phyloP scores from a whole-genome alignment of 2,329 filamentous ascomycete genomes.

The Microcyclospora tardicrescens region DNA sequence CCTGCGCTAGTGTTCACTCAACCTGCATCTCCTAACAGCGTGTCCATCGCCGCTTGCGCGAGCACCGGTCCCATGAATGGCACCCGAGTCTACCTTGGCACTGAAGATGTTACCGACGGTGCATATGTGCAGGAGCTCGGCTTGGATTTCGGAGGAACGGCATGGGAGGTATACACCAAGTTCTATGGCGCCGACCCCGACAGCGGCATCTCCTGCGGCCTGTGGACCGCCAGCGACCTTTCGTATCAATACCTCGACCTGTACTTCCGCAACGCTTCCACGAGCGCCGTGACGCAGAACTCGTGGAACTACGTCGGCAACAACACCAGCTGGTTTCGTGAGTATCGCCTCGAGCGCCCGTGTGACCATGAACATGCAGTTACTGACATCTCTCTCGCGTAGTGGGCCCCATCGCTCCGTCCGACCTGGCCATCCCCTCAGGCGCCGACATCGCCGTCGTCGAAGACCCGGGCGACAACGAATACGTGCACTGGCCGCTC shows the following conservation, averaged over 20 bases:
- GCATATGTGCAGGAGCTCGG: not conserved
- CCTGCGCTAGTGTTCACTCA: not conserved
- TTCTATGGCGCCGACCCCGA: slow-evolving; percentile 6
- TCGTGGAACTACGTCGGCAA: slow-evolving; percentile 1
- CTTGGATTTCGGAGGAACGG: slow-evolving; percentile 4
- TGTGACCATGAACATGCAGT: not conserved
- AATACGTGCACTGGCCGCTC: slow-evolving; percentile 5
- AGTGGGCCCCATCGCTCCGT: not conserved
- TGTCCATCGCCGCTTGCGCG: slow-evolving; percentile 5
- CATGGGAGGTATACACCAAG: slow-evolving; percentile 3
- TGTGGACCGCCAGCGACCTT: slow-evolving; percentile 1
- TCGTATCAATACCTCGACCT: slow-evolving; percentile 1
- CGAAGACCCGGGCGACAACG: slow-evolving; percentile 4
- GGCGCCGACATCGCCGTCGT: slow-evolving; percentile 4
- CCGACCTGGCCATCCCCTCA: slow-evolving; percentile 1
- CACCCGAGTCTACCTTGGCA: slow-evolving; percentile 9
- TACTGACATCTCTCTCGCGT: not conserved
- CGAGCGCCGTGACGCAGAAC: not conserved
- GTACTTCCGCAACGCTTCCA: not conserved
- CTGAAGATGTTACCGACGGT: slow-evolving; percentile 4
- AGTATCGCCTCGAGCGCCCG: too few relatives aligned
- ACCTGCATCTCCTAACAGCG: slow-evolving; percentile 1
- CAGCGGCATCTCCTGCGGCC: slow-evolving; percentile 6
- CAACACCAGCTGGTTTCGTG: not conserved
- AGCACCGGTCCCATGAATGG: slow-evolving; percentile 6